Conservation (phyloP, 371 early-diverging fungal species). For the Amoeboaphelidium protococcarum region DNA sequence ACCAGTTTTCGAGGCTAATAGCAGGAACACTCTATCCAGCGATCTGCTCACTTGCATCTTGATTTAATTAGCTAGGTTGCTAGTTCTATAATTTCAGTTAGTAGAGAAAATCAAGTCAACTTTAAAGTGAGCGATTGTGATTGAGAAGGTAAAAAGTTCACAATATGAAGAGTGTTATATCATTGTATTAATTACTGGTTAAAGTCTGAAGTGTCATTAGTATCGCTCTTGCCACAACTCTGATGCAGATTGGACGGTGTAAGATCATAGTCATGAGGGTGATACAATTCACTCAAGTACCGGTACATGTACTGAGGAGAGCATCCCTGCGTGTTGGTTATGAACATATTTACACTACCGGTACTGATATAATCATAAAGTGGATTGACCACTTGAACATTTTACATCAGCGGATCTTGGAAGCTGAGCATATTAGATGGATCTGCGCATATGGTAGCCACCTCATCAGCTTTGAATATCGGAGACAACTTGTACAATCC, state of each 20-base stretch:
- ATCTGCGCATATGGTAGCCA: conserved; percentile 39
- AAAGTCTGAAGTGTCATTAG: too few relatives aligned
- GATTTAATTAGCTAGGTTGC: background rate
- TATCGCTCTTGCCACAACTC: too few relatives aligned
- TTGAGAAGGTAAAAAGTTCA: too few relatives aligned
- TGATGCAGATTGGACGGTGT: too few relatives aligned
- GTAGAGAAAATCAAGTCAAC: too few relatives aligned
- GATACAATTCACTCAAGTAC: conserved; percentile 44
- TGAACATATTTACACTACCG: conserved; percentile 56
- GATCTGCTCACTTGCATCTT: too few relatives aligned
- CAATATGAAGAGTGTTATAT: too few relatives aligned
- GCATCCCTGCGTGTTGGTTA: conserved; percentile 59
- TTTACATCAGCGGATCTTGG: conserved; percentile 35
- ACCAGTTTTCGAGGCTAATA: too few relatives aligned
- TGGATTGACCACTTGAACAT: conserved; percentile 51
- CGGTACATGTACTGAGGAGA: conserved; percentile 47
- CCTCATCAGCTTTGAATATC: conserved; percentile 60
- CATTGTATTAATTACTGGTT: too few relatives aligned
- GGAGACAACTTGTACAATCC: conserved; percentile 65
- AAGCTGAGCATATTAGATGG: conserved; percentile 51
- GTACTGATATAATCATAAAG: conserved; percentile 72
- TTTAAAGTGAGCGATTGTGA: too few relatives aligned
- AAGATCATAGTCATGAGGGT: conserved; percentile 14
- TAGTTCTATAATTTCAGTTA: background rate
- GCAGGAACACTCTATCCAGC: too few relatives aligned